phyloP scores from a whole-genome alignment of 2,329 filamentous ascomycete species.

The Blastomyces percursus region DNA sequence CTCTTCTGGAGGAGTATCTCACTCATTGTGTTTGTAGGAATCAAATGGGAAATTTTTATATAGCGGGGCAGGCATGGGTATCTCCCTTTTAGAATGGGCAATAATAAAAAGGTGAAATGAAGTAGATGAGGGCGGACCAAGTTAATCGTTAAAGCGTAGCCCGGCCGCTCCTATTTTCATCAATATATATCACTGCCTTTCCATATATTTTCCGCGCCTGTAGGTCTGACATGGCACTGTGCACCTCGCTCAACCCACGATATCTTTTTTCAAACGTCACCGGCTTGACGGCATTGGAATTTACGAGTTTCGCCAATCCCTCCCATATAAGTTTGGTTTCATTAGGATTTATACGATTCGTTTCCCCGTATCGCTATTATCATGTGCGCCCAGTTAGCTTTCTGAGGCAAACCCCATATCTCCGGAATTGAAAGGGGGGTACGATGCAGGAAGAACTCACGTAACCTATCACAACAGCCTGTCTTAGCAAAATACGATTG shows the following conservation, averaged over 20 bases:
- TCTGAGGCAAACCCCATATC: background rate
- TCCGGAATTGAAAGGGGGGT: background rate
- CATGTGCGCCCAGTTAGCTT: background rate
- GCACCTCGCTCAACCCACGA: constrained; percentile 40
- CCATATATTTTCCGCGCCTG: constrained; percentile 43
- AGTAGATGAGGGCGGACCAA: background rate
- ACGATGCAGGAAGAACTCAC: constrained; percentile 5
- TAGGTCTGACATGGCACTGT: constrained; percentile 43
- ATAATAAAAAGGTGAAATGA: background rate
- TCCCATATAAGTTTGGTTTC: constrained; percentile 42
- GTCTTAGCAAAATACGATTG: constrained; percentile 46
- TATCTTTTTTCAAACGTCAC: constrained; percentile 42
- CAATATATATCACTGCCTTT: constrained; percentile 44
- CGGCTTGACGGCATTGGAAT: constrained; percentile 40
- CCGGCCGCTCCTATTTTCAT: constrained; percentile 8
- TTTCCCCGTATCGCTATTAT: constrained; percentile 43
- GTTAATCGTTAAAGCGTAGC: background rate
- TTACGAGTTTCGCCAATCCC: constrained; percentile 40
- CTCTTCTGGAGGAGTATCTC: background rate
- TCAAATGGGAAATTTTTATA: background rate
- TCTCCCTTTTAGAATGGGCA: background rate
- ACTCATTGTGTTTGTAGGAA: background rate
- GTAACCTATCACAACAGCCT: constrained; percentile 45
- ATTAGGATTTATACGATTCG: constrained; percentile 39
- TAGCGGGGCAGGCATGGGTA: background rate